Evolutionary conservation across 192 early-diverging fungal genomes (phyloP).

Genomic region (Piromyces sp.): DNA sequence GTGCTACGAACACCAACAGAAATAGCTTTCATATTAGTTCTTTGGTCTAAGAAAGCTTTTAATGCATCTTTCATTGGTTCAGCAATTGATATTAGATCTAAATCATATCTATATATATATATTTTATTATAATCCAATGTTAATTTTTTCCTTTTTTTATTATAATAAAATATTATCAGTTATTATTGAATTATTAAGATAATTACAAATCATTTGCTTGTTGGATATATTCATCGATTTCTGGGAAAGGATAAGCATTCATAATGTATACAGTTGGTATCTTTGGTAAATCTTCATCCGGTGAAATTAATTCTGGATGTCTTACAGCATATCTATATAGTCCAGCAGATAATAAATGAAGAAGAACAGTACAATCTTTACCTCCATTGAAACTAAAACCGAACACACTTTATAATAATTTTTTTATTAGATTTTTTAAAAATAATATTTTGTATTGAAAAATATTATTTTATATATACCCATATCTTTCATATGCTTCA

Average conservation of each 20-base stretch:
- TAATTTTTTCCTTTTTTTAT: too few species aligned
- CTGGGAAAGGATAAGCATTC: conserved; percentile 55
- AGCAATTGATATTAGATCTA: conserved; percentile 43
- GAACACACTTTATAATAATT: conserved; percentile 31
- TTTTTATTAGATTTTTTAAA: conserved; percentile 22
- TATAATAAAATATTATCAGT: too few species aligned
- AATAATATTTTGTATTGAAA: background rate
- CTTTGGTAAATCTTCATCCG: conserved; percentile 5
- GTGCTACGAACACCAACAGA: conserved; percentile 17
- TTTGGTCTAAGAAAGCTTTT: background rate
- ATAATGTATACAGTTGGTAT: conserved; percentile 61
- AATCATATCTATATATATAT: conserved; percentile 55
- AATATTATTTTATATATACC: conserved; percentile 20
- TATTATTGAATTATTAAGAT: background rate
- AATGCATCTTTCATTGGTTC: conserved; percentile 19
- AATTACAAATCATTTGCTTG: conserved; percentile 4
- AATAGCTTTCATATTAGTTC: background rate
- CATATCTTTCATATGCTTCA: conserved; percentile 27
- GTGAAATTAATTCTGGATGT: background rate
- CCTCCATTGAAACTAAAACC: conserved; percentile 88
- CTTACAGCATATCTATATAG: conserved; percentile 15
- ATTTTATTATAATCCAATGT: too few species aligned
- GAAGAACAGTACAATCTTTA: conserved; percentile 87
- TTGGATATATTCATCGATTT: conserved; percentile 77
- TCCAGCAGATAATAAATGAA: conserved; percentile 60